Conservation (phyloP, 164 flowering plant genomes). For the Pachysandra terminalis region DNA sequence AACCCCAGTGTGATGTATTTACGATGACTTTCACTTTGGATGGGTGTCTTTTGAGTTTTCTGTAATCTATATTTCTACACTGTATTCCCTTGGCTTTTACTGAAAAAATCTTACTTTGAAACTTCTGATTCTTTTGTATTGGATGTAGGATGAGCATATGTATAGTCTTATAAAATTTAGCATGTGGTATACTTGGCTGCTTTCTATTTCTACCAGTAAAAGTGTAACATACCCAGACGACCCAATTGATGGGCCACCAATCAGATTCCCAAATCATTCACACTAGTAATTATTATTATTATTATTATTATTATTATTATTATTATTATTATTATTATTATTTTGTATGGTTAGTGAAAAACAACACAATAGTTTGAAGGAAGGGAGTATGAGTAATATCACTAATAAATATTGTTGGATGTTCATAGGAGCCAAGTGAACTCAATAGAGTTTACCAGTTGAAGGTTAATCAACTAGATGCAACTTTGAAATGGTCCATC, state of each 20-base stretch:
- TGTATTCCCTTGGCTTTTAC: constrained; percentile 11
- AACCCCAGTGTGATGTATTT: constrained; percentile 25
- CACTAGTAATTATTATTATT: too few relatives aligned
- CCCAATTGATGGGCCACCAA: too few relatives aligned
- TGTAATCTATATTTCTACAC: background rate
- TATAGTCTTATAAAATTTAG: background rate
- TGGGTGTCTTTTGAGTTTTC: constrained; percentile 10
- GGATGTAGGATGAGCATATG: background rate
- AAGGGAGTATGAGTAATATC: too few relatives aligned
- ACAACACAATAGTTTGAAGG: too few relatives aligned
- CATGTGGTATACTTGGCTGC: background rate
- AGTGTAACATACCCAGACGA: background rate
- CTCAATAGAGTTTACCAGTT: background rate
- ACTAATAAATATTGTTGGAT: too few relatives aligned
- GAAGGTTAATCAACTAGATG: background rate
- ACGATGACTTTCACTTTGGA: constrained; percentile 9
- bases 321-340: too few relatives aligned
- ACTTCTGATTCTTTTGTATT: background rate
- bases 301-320: too few relatives aligned
- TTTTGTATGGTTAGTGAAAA: too few relatives aligned
- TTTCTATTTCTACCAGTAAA: background rate
- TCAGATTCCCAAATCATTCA: too few relatives aligned
- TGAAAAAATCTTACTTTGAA: constrained; percentile 5
- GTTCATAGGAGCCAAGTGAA: too few relatives aligned
- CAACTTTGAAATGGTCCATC: background rate